phyloP scores from a whole-genome alignment of 1,284 basidiomycete species.

The Sparassis latifolia region DNA sequence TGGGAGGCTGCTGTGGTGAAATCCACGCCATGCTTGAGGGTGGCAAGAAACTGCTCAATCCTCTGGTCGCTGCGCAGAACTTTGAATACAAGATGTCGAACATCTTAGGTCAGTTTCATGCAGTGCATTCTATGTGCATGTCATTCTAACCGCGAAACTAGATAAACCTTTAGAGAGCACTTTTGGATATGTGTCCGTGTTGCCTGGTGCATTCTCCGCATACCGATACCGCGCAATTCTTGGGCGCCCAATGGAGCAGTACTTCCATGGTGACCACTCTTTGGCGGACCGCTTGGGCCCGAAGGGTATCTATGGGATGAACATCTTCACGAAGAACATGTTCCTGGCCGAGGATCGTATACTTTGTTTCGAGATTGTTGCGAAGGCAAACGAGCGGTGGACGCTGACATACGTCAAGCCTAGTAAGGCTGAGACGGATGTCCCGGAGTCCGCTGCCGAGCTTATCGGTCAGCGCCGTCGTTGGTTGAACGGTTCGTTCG shows the following conservation, averaged over 20 bases:
- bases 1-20: slow-evolving; percentile 85
- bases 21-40: slow-evolving; percentile 94
- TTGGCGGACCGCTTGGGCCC: slow-evolving; percentile 87
- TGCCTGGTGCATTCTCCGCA: slow-evolving; percentile 95
- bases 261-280: slow-evolving; percentile 98
- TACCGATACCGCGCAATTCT: slow-evolving; percentile 90
- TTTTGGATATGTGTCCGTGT: slow-evolving; percentile 93
- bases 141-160: slow-evolving; percentile 20
- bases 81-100: slow-evolving; percentile 99
- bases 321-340: slow-evolving; percentile 97
- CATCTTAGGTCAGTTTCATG: slow-evolving; percentile 65
- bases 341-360: slow-evolving; percentile 95
- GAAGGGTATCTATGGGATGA: slow-evolving; percentile 96
- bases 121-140: neutral
- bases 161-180: slow-evolving; percentile 92
- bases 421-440: slow-evolving; percentile 92
- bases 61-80: slow-evolving; percentile 92
- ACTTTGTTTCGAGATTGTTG: slow-evolving; percentile 94
- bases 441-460: slow-evolving; percentile 85
- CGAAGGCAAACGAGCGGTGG: slow-evolving; percentile 85
- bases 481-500: slow-evolving; percentile 97
- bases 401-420: slow-evolving; percentile 93
- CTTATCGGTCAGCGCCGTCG: slow-evolving; percentile 93
- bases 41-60: slow-evolving; percentile 89
- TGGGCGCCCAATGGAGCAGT: slow-evolving; percentile 91